phyloP scores from a whole-genome alignment of 78 protist genomes.

The Dictyostelium intermedium region DNA sequence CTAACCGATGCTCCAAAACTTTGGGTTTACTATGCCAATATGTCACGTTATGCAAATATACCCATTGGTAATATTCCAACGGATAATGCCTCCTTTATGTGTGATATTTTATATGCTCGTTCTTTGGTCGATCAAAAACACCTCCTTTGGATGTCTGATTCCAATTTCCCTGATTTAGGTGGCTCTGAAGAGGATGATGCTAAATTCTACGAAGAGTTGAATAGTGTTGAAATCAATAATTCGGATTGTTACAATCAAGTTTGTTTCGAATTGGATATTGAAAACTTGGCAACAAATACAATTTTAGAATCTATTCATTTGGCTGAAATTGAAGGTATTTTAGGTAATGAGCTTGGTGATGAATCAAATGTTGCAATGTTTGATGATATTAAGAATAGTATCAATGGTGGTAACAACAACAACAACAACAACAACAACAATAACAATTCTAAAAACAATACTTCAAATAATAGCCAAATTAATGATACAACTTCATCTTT shows the following conservation, averaged over 20 bases:
- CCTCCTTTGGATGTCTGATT: constrained; percentile 88
- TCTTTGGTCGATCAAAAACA: constrained; percentile 14
- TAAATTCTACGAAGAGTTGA: constrained; percentile 64
- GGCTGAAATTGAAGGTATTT: constrained; percentile 70
- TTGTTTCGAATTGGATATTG: constrained; percentile 87
- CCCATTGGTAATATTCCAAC: constrained; percentile 91
- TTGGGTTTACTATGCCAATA: constrained; percentile 24
- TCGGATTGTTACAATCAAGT: constrained; percentile 84
- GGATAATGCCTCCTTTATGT: constrained; percentile 49
- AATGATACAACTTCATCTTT: not conserved
- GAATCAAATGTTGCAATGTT: not conserved
- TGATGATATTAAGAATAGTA: not conserved
- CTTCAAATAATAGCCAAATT: not conserved
- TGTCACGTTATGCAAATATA: constrained; percentile 85
- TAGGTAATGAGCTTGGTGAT: constrained; percentile 34
- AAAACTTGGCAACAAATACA: constrained; percentile 84
- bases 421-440: not conserved
- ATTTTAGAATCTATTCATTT: constrained; percentile 82
- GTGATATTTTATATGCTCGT: constrained; percentile 82
- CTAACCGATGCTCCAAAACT: constrained; percentile 16
- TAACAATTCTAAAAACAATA: not conserved
- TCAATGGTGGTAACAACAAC: not conserved
- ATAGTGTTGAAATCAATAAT: constrained; percentile 26
- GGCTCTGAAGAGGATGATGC: constrained; percentile 92
- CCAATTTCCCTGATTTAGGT: constrained; percentile 90